Evolutionary conservation across 2,329 filamentous ascomycete species (phyloP), one percentile per base, ranked within the genome.

Genomic region (Apiospora pterosperma): DNA sequence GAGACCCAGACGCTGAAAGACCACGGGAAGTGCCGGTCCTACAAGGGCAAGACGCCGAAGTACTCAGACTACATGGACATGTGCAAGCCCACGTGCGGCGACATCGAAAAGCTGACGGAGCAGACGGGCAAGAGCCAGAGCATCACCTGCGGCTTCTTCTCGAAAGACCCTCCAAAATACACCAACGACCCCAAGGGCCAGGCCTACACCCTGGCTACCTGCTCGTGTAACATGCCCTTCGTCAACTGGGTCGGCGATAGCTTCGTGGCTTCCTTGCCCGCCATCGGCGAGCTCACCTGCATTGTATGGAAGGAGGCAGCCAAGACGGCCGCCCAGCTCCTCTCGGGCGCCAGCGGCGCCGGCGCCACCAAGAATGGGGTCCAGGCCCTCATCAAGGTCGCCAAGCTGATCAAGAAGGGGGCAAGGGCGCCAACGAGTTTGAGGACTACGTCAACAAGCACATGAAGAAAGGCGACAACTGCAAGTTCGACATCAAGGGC

Each of bases 371-470:
- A 38, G 21, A 63, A 48, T 21, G 48, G 42, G 25, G 21, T 34
- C 6, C 62, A 63, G 62, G 44, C 62, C 36, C 48, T 63, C 8
- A 59, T 63, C 36, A 63, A 63, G 62, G 36, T 59, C 44, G 62
- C 62, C 48, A 63, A 63, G 62, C 44, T 63, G 62, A 36, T 63
- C 34, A 39, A 38, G 44, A 63, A 41, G 34, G 59, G 36, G 62
- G 62, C 36, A 59, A 63, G 36, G 52, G 62, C 48, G 44, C 48
- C 48, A 59, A 5, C 36, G 52, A 63, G 34, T 63, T 25, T 21
- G 62, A 63, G 62, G 48, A 63, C 25, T 63, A 59, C 36, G 62
- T 63, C 36, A 41, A 36, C 25, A 59, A 63, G 62, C 62, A 59
- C 52, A 34, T 63, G 16, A 52, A 21, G 12, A 36, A 48, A 23